Evolutionary conservation across 2,329 filamentous ascomycete species (phyloP).

Genomic region (Coleophoma crateriformis): DNA sequence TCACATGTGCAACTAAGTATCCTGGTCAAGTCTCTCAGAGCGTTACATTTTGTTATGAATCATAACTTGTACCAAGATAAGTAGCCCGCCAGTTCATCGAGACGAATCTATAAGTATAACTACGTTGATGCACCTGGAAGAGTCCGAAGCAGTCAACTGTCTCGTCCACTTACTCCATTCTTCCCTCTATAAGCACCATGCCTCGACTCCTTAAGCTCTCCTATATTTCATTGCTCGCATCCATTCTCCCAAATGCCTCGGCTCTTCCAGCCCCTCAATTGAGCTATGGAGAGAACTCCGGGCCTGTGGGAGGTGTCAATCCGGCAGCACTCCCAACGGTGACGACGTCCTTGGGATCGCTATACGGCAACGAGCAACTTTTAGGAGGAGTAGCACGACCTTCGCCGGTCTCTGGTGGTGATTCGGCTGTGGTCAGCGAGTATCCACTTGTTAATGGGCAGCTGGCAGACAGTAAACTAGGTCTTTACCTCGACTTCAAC

Average conservation of each 20-base stretch:
- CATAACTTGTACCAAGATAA: too few relatives aligned
- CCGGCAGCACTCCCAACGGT: slow-evolving; percentile 31
- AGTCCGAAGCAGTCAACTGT: too few relatives aligned
- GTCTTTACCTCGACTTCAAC: slow-evolving; percentile 48
- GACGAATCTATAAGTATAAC: too few relatives aligned
- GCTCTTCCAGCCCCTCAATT: slow-evolving; percentile 22
- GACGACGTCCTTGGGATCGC: slow-evolving; percentile 30
- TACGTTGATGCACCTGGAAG: too few relatives aligned
- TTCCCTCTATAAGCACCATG: too few relatives aligned
- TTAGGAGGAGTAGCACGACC: slow-evolving; percentile 34
- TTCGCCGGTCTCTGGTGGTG: slow-evolving; percentile 30
- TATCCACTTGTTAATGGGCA: slow-evolving; percentile 44
- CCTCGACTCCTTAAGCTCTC: background rate
- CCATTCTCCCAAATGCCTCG: slow-evolving; percentile 6
- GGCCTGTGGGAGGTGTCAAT: slow-evolving; percentile 34
- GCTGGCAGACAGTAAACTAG: slow-evolving; percentile 41
- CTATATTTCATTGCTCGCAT: slow-evolving; percentile 2
- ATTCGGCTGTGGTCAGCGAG: slow-evolving; percentile 32
- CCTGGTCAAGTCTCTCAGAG: too few relatives aligned
- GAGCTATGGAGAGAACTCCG: slow-evolving; percentile 36
- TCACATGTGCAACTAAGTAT: too few relatives aligned
- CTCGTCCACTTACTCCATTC: too few relatives aligned
- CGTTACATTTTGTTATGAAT: too few relatives aligned
- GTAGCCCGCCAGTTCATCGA: too few relatives aligned
- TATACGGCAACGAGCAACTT: slow-evolving; percentile 33